phyloP scores from a whole-genome alignment of 495 filamentous ascomycete species.

The Aspergillus ellipticus region DNA sequence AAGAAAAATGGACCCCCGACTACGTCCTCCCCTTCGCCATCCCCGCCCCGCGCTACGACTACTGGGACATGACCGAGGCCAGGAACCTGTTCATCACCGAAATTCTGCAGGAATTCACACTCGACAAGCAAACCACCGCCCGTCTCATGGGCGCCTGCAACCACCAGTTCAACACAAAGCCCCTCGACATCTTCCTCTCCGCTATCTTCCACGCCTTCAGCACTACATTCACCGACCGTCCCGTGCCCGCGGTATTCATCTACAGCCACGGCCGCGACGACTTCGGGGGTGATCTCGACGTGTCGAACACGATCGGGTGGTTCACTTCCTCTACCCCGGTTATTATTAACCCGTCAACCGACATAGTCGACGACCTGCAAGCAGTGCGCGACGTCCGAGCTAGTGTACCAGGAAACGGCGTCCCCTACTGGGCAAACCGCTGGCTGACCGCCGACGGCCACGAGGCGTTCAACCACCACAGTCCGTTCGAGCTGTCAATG shows the following conservation, averaged over 20 bases:
- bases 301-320: slow-evolving; percentile 48
- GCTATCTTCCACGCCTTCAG: slow-evolving; percentile 38
- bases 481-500: slow-evolving; percentile 9
- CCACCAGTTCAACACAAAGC: slow-evolving; percentile 33
- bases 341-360: slow-evolving; percentile 1
- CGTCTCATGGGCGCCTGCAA: slow-evolving; percentile 27
- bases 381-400: slow-evolving; percentile 12
- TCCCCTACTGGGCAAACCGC: slow-evolving; percentile 21
- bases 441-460: neutral
- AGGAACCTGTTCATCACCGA: slow-evolving; percentile 1
- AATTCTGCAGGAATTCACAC: neutral
- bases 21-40: neutral
- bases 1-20: neutral
- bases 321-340: slow-evolving; percentile 39
- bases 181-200: slow-evolving; percentile 41
- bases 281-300: slow-evolving; percentile 33
- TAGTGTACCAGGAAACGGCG: slow-evolving; percentile 19
- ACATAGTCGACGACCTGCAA: slow-evolving; percentile 1
- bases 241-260: slow-evolving; percentile 42
- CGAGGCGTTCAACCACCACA: neutral
- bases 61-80: slow-evolving; percentile 10
- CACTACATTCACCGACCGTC: slow-evolving; percentile 37
- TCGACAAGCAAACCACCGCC: slow-evolving; percentile 31
- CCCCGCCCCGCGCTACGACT: neutral
- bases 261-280: slow-evolving; percentile 44